A percentile compares a stretch with the other conserved stretches of the same genome.
phyloP scores from a whole-genome alignment of 352 stramenopile species.

The Globisporangium nodosum region DNA sequence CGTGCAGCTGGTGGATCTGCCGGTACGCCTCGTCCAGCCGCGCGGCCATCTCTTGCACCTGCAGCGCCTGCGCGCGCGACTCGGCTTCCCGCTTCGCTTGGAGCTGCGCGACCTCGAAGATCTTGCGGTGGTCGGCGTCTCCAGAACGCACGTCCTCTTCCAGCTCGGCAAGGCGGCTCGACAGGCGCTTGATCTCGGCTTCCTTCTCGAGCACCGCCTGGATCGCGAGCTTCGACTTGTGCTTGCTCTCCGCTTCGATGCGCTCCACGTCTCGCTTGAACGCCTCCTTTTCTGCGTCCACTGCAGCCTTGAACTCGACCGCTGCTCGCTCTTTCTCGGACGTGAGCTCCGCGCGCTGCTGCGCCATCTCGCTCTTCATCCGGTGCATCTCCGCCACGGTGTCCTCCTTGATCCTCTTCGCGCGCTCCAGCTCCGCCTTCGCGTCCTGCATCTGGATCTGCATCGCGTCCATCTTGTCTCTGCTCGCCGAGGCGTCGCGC shows the following conservation, averaged over 20 bases:
- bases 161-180: slow-evolving; percentile 49
- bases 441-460: slow-evolving; percentile 49
- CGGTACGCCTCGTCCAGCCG: slow-evolving; percentile 36
- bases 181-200: slow-evolving; percentile 53
- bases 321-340: slow-evolving; percentile 7
- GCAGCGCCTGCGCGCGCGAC: slow-evolving; percentile 39
- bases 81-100: slow-evolving; percentile 80
- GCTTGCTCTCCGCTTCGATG: slow-evolving; percentile 70
- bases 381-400: slow-evolving; percentile 30
- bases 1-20: slow-evolving; percentile 49
- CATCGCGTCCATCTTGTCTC: slow-evolving; percentile 38
- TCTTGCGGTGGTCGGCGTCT: slow-evolving; percentile 81
- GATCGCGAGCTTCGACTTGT: slow-evolving; percentile 83
- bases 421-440: slow-evolving; percentile 40
- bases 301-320: slow-evolving; percentile 14
- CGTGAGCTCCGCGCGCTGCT: slow-evolving; percentile 10
- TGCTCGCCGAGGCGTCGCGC: slow-evolving; percentile 41
- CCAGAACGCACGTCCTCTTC: slow-evolving; percentile 84
- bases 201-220: slow-evolving; percentile 80
- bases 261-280: slow-evolving; percentile 56
- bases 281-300: slow-evolving; percentile 37
- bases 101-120: slow-evolving; percentile 82
- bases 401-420: slow-evolving; percentile 50
- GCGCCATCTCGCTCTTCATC: slow-evolving; percentile 44
- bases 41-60: slow-evolving; percentile 45